phyloP scores from a whole-genome alignment of 192 early-diverging fungal species.

The Mortierella alpina region DNA sequence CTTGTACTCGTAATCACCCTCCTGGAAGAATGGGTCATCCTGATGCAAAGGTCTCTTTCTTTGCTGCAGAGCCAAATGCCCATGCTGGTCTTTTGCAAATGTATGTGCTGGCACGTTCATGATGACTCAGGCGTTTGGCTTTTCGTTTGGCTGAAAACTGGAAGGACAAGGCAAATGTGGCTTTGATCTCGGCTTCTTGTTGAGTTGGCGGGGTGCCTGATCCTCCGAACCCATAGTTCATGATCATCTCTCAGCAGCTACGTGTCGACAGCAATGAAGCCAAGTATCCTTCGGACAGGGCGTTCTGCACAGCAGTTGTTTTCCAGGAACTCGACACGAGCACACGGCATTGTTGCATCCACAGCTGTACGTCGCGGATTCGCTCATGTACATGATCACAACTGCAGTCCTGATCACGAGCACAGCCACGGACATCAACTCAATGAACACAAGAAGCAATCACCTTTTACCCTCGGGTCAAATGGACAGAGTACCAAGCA shows the following conservation, averaged over 20 bases:
- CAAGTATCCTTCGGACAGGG: no score
- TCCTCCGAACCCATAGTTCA: no score
- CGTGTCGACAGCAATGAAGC: neutral
- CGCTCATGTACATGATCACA: slow-evolving; percentile 41
- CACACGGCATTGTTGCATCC: neutral
- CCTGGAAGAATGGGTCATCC: slow-evolving; percentile 51
- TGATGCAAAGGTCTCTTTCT: slow-evolving; percentile 29
- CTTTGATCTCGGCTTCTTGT: no score
- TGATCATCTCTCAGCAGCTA: no score
- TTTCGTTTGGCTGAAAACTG: no score
- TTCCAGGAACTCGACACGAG: no score
- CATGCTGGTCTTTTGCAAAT: no score
- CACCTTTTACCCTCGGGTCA: slow-evolving; percentile 33
- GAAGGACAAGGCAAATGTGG: no score
- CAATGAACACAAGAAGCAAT: slow-evolving; percentile 24
- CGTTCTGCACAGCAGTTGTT: no score
- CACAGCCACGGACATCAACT: slow-evolving; percentile 32
- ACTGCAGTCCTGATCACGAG: slow-evolving; percentile 30
- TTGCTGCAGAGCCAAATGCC: neutral
- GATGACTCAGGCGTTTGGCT: no score
- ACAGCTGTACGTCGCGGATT: neutral
- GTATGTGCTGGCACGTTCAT: no score
- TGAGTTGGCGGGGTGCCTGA: no score
- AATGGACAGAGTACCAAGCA: slow-evolving; percentile 2
- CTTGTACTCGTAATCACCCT: slow-evolving; percentile 45